phyloP scores from a whole-genome alignment of 345 rosid genomes.

The Syzygium grande region DNA sequence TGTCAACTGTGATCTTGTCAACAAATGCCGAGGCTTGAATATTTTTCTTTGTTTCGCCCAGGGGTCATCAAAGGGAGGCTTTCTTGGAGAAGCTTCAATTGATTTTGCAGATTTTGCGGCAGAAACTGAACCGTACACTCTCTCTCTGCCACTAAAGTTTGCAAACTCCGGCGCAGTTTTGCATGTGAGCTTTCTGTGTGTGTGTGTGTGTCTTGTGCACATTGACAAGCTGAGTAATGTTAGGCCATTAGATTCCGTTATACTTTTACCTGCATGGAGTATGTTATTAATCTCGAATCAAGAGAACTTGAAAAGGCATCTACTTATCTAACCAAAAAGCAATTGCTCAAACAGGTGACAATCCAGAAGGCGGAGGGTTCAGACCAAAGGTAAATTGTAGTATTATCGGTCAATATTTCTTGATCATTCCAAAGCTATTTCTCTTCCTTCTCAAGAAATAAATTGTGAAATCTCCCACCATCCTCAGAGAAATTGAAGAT shows the following conservation, averaged over 20 bases:
- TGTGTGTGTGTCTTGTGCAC: not conserved
- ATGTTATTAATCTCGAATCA: not conserved
- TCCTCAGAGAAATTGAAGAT: constrained; percentile 44
- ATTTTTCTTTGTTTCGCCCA: constrained; percentile 16
- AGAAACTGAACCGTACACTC: constrained; percentile 52
- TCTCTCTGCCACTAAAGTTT: constrained; percentile 83
- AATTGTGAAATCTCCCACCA: not conserved
- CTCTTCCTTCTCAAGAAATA: not conserved
- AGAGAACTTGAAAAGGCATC: not conserved
- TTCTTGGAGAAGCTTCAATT: constrained; percentile 86
- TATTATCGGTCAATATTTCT: not conserved
- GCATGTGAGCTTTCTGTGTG: constrained; percentile 53
- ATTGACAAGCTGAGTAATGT: not conserved
- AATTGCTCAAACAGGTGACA: constrained; percentile 44
- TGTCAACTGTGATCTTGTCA: not conserved
- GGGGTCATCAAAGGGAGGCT: constrained; percentile 81
- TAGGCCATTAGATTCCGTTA: not conserved
- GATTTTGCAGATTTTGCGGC: constrained; percentile 81
- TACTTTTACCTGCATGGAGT: not conserved
- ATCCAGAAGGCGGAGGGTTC: constrained; percentile 59
- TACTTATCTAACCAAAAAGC: not conserved
- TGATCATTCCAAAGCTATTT: not conserved
- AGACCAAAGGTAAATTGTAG: constrained; percentile 40
- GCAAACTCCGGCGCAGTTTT: constrained; percentile 83
- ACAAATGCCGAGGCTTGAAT: not conserved